phyloP scores from a whole-genome alignment of 2,329 filamentous ascomycete species.

The Setomelanomma holmii region DNA sequence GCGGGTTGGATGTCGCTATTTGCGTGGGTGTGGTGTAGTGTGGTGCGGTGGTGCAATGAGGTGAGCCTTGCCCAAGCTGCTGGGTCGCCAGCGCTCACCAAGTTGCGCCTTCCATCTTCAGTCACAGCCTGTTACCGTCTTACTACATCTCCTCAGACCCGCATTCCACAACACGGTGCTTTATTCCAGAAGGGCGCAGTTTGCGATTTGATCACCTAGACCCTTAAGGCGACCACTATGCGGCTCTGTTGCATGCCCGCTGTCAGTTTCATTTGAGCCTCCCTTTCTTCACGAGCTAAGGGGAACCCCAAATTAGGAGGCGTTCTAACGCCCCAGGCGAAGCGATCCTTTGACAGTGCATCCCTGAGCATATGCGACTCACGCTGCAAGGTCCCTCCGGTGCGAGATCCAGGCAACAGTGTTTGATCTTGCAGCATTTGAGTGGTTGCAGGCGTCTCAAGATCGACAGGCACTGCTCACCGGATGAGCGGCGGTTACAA shows the following conservation, averaged over 20 bases:
- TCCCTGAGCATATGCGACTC: conserved; percentile 5
- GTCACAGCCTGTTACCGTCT: background rate
- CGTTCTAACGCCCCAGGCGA: conserved; percentile 12
- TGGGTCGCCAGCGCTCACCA: background rate
- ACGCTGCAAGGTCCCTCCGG: conserved; percentile 13
- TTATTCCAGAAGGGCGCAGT: background rate
- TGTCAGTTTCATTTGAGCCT: conserved; percentile 22
- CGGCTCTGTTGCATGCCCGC: conserved; percentile 28
- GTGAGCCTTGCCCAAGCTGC: background rate
- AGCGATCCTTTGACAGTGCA: conserved; percentile 9
- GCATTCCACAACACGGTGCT: conserved; percentile 2
- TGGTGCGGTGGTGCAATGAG: background rate
- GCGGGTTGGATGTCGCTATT: conserved; percentile 1
- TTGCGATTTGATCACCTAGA: background rate
- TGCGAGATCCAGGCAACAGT: conserved; percentile 16
- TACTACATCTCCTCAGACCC: background rate
- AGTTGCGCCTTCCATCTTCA: conserved; percentile 2
- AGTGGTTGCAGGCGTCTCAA: conserved; percentile 8
- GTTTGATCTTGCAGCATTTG: conserved; percentile 15
- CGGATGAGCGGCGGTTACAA: conserved; percentile 8
- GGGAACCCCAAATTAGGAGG: conserved; percentile 24
- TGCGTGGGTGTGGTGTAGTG: background rate
- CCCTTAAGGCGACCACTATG: conserved; percentile 19
- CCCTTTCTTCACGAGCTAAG: conserved; percentile 15
- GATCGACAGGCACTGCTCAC: conserved; percentile 22